Base-by-base conservation (phyloP, 176 grass and related monocot genomes). In the Cenchrus purpureus region DNA sequence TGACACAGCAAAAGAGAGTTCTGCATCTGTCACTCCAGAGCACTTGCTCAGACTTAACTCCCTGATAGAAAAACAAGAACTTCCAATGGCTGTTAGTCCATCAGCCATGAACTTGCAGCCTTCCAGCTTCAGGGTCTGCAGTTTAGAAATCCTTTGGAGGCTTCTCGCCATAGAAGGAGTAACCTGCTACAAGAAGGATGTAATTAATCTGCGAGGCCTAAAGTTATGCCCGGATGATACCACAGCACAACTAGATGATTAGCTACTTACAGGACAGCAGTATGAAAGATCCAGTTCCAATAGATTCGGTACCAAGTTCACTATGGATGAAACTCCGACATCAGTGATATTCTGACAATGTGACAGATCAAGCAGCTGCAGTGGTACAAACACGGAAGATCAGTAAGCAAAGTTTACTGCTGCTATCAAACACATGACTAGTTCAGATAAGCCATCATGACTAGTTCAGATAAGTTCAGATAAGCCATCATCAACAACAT, bases 41-140 rank as follows among this genome's bases (percentile, higher is more conserved):
- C 93, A 94, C 83, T 95, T 98, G 89, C 93, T 94, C 56, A 98
- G 71, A 76, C 84, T 94, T 63, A 95, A 85, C 60, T 95, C 93
- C 61, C 56, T 92, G 71, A 98, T 40, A 54, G 93, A 95, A 53
- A 50, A 45, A 63, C 89, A 92, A 25, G 86, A 92, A 29, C 57
- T 92, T 56, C 85, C 88, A 74, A 98, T 90, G 28, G 86, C 71
- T 86, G 81, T 84, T 16, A 98, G 61, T 71, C 81, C 93, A 86
- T 78, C 67, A 16, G 84, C 59, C 72, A 82, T 91, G 65, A 98
- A 60, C 34, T 87, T 85, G 84, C 93, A 92, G 46, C 93, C 93
- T 82, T 95, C 91, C 65, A 98, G 74, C 74, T 94, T 95, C 81
- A 98, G 68, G 31, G 60, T 90, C 48, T 43, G 84, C 69, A 98